phyloP scores from a whole-genome alignment of 2,329 filamentous ascomycete genomes.

The Alternaria arborescens region DNA sequence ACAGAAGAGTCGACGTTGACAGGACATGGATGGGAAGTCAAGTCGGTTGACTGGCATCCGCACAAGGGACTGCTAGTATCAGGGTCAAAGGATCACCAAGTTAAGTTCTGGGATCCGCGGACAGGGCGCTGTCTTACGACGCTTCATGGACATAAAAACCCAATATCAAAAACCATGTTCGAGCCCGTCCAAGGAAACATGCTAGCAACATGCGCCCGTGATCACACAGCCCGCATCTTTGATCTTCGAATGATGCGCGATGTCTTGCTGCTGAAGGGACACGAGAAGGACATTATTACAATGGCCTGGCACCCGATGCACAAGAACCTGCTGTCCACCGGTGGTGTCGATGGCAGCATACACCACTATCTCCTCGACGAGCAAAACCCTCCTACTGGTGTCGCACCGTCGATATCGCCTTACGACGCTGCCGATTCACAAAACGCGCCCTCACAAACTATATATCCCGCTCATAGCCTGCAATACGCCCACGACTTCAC shows the following conservation, averaged over 20 bases:
- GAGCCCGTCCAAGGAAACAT: constrained; percentile 85
- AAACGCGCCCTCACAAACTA: constrained; percentile 84
- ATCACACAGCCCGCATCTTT: constrained; percentile 92
- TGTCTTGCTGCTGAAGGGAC: constrained; percentile 88
- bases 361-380: constrained; percentile 97
- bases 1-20: constrained; percentile 82
- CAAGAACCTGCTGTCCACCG: constrained; percentile 86
- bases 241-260: constrained; percentile 99
- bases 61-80: constrained; percentile 93
- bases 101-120: constrained; percentile 98
- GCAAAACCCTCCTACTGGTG: constrained; percentile 81
- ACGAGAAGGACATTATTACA: constrained; percentile 95
- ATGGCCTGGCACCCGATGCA: constrained; percentile 95
- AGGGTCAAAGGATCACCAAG: constrained; percentile 95
- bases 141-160: constrained; percentile 96
- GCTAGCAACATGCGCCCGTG: constrained; percentile 89
- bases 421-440: constrained; percentile 85
- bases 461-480: constrained; percentile 88
- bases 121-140: constrained; percentile 90
- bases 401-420: constrained; percentile 75
- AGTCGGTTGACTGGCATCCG: constrained; percentile 97
- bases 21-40: constrained; percentile 98
- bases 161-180: constrained; percentile 90
- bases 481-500: constrained; percentile 91
- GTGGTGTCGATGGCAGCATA: constrained; percentile 87